These are phyloP conservation scores for Sugiyamaella novakii DNA, from an alignment of 1,139 yeast genomes.

Conservation along the genomic window DNA sequence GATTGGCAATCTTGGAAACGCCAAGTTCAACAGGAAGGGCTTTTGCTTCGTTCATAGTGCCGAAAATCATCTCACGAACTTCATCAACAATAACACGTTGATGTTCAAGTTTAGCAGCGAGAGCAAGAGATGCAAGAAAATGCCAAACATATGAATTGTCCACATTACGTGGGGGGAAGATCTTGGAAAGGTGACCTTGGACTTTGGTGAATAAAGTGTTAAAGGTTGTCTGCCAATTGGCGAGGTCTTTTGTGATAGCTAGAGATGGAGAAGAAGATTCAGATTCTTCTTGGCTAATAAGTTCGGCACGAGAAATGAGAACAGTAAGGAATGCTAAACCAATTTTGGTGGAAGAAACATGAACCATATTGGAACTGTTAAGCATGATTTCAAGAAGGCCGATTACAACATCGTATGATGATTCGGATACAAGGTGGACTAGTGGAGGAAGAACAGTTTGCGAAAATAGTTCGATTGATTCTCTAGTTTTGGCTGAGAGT, in stretches of 20 bases:
- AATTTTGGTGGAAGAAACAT: slow-evolving; percentile 76
- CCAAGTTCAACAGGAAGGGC: slow-evolving; percentile 58
- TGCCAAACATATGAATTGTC: slow-evolving; percentile 96
- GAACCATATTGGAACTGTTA: slow-evolving; percentile 57
- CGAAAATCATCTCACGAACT: slow-evolving; percentile 90
- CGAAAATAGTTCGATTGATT: slow-evolving; percentile 77
- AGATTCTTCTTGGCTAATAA: slow-evolving; percentile 76
- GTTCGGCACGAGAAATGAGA: slow-evolving; percentile 86
- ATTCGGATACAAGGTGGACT: slow-evolving; percentile 82
- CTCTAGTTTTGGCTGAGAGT: slow-evolving; percentile 51
- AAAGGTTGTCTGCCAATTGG: slow-evolving; percentile 81
- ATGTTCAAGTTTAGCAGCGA: slow-evolving; percentile 90
- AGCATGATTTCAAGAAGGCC: slow-evolving; percentile 76
- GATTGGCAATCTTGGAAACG: slow-evolving; percentile 66
- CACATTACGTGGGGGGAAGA: slow-evolving; percentile 76
- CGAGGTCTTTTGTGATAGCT: slow-evolving; percentile 49
- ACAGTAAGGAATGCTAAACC: slow-evolving; percentile 89
- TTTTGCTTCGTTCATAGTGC: slow-evolving; percentile 82
- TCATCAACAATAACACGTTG: slow-evolving; percentile 95
- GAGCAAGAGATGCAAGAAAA: slow-evolving; percentile 88
- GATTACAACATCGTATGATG: slow-evolving; percentile 78
- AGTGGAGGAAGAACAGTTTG: slow-evolving; percentile 82
- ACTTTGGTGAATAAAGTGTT: slow-evolving; percentile 77
- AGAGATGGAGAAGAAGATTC: slow-evolving; percentile 46
- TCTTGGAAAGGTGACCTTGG: slow-evolving; percentile 73